phyloP scores from a whole-genome alignment of 805 yeast species.

The Kurtzmaniella fragi region DNA sequence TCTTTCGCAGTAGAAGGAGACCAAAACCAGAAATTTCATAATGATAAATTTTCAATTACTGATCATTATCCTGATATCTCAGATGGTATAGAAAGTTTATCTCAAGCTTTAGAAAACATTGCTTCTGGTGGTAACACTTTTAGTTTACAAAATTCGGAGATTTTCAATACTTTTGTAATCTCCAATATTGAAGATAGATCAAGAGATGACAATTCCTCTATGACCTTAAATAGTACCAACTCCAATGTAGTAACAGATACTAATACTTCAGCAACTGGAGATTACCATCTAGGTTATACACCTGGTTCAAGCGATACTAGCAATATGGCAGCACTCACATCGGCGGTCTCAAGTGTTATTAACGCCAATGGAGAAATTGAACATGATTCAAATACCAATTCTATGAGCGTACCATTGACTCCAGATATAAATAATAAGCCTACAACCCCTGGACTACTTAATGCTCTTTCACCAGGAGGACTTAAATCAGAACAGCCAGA shows the following conservation, averaged over 20 bases:
- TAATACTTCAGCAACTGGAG: neutral
- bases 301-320: too few relatives aligned
- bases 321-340: too few relatives aligned
- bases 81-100: slow-evolving; percentile 20
- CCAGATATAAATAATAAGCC: too few relatives aligned
- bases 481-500: too few relatives aligned
- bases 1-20: neutral
- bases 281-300: too few relatives aligned
- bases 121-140: slow-evolving; percentile 21
- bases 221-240: too few relatives aligned
- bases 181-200: slow-evolving; percentile 5
- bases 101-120: slow-evolving; percentile 20
- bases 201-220: neutral
- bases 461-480: too few relatives aligned
- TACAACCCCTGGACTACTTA: too few relatives aligned
- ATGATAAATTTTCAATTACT: neutral
- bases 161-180: slow-evolving; percentile 20
- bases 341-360: slow-evolving; percentile 1
- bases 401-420: too few relatives aligned
- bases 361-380: slow-evolving; percentile 6
- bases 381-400: neutral
- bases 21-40: too few relatives aligned
- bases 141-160: slow-evolving; percentile 20
- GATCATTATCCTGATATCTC: slow-evolving; percentile 14
- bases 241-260: neutral